Base-by-base conservation (phyloP, 257 asterid species). In the Thymus mandschuricus region DNA sequence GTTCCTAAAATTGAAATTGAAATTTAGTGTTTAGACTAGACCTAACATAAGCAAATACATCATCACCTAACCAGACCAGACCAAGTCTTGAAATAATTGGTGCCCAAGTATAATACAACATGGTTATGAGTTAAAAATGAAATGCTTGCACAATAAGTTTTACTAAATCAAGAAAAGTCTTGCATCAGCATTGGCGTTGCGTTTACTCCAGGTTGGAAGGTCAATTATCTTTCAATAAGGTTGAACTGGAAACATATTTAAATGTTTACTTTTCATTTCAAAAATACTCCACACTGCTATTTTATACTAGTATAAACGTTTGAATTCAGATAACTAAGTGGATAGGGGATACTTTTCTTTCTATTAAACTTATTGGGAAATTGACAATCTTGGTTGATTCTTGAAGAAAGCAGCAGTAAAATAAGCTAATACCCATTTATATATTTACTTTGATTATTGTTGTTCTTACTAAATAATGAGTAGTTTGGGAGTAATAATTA, bases 81-180 rank as follows among this genome's bases (percentile, higher is more conserved):
- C 71, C 78, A 80, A 21, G 21, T 21, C 21, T 21, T 21, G 21
- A 60, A 34, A 79, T 46, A 57, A 74, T 74, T 73, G 79, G 82
- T 69, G 56, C 75, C 55, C 62, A 29, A 62, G 34, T 33, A 40
- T 5, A 27, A 45, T 7, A 34, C 49, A 48, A 62, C 40, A 62
- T 27, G 1, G 5, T 44, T 40, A 13, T 6, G 4, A 13, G 1
- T 41, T 44, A 10, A 13, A 46, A 21, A 48, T 34, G 13, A 51
- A 66, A 73, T 38, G 5, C 76, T 80, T 80, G 81, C 70, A 40
- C 45, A 74, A 13, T 71, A 75, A 74, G 83, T 45, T 69, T 40
- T 63, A 43, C 60, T 57, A 46, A 57, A 35, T 13, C 54, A 57
- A 60, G 73, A 35, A 64, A 48, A 27, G 35, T 49, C 64, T 56